Percentiles rank a stretch among this genome's conserved stretches.
These are phyloP conservation scores for Pythium vanterpoolii DNA, from an alignment of 352 stramenopile genomes.

Conservation along the genomic window DNA sequence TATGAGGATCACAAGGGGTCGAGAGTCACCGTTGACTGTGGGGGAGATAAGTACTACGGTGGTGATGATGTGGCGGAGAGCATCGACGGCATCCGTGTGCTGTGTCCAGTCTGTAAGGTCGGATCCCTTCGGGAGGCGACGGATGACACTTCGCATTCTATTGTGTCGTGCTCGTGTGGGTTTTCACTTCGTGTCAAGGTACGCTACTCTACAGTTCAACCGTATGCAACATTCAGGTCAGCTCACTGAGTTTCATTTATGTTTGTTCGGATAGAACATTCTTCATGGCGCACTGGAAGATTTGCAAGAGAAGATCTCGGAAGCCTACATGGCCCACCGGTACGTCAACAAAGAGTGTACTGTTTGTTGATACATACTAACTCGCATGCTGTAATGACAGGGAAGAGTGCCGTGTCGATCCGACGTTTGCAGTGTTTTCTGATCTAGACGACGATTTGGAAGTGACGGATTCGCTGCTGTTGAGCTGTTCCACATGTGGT, in stretches of 20 bases:
- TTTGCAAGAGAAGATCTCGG: slow-evolving; percentile 55
- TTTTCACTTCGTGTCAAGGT: slow-evolving; percentile 49
- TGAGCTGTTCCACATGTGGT: slow-evolving; percentile 36
- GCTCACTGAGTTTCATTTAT: background rate
- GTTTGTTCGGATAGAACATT: slow-evolving; percentile 26
- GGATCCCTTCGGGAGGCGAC: slow-evolving; percentile 30
- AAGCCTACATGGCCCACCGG: slow-evolving; percentile 58
- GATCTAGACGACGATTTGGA: slow-evolving; percentile 15
- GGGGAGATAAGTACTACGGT: background rate
- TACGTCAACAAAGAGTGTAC: slow-evolving; percentile 12
- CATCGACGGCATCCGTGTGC: slow-evolving; percentile 21
- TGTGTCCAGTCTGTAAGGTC: slow-evolving; percentile 54
- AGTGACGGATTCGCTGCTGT: slow-evolving; percentile 31
- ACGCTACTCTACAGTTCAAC: background rate
- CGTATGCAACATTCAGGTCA: background rate
- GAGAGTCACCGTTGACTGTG: background rate
- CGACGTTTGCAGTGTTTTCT: slow-evolving; percentile 42
- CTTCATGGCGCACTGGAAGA: slow-evolving; percentile 53
- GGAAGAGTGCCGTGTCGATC: slow-evolving; percentile 42
- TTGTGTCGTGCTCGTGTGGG: slow-evolving; percentile 45
- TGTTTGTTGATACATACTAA: slow-evolving; percentile 6
- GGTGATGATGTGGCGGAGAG: background rate
- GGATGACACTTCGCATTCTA: slow-evolving; percentile 5
- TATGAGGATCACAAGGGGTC: slow-evolving; percentile 7
- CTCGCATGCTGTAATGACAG: slow-evolving; percentile 19